phyloP scores from a whole-genome alignment of 2,329 filamentous ascomycete species.

The Fusarium brachygibbosum region DNA sequence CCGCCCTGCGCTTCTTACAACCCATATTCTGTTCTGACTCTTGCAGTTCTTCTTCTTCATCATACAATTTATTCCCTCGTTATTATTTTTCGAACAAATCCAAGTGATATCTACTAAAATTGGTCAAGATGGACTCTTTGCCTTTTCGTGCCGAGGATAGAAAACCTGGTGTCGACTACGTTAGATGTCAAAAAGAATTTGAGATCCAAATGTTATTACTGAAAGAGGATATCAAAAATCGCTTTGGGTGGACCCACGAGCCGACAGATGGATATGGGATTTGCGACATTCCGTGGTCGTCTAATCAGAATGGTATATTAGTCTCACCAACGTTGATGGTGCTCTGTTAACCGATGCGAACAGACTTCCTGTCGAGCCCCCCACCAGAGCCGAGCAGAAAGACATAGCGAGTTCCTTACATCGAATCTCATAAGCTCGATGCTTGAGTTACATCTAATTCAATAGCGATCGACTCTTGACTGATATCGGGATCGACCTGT shows the following conservation, averaged over 20 bases:
- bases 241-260: constrained; percentile 8
- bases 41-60: background rate
- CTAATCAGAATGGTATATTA: background rate
- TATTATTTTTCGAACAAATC: background rate
- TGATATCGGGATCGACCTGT: background rate
- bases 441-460: background rate
- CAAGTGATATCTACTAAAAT: background rate
- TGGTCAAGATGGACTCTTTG: background rate
- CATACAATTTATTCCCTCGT: background rate
- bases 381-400: background rate
- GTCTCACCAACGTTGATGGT: rapidly evolving
- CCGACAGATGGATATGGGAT: background rate
- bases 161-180: constrained; percentile 12
- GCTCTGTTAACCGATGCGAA: background rate
- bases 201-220: constrained; percentile 4
- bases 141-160: background rate
- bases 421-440: background rate
- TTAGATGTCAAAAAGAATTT: constrained; percentile 5
- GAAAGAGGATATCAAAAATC: constrained; percentile 7
- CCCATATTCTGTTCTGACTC: too few species aligned
- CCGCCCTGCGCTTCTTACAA: background rate
- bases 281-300: background rate
- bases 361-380: background rate
- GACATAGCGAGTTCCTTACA: background rate
- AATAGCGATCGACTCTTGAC: too few species aligned